Base-by-base conservation (phyloP, 495 filamentous ascomycete genomes). In the Lindgomyces ingoldianus region DNA sequence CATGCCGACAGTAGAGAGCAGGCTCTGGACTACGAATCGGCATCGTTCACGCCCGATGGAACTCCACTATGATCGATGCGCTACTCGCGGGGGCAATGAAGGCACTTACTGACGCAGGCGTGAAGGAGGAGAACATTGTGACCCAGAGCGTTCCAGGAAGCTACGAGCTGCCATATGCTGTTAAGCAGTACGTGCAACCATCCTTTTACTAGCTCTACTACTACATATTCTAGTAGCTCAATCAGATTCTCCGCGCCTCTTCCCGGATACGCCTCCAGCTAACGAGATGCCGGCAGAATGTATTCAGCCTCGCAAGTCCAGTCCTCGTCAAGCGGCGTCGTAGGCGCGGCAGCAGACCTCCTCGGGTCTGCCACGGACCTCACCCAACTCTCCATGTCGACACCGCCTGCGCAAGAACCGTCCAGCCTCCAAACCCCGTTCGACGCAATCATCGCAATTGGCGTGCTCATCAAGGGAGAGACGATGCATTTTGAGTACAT, bases 401-500 rank as follows among this genome's bases (percentile, higher is more conserved):
- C 82, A 19, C 33, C 67, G 1, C n/a, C 63, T n/a, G 4, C 50
- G 21, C 46, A 61, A 10, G 33, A 54, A 12, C n/a, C 68, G 9
- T 81, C 77, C 25, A 74, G 77, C 56, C 80, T 14, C 14, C 14
- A 6, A 6, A 14, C 82, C 18, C 86, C 90, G 9, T 97, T 97
- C 73, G 91, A 97, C 73, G 93, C 95, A 39, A 84, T 98, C 50
- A 90, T 98, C 62, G 92, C 94, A 57, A 92, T 98, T 67, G 94
- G 94, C 49, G 93, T 96, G 42, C 83, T 98, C 26, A 96, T 98
- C 75, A 98, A 98, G 79, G 94, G 94, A 67, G 89, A 95, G 73
- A 98, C 94, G 18, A 96, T 96, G 89, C 94, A 98, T 74, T 98
- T 98, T 70, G 93, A 98, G 76, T 96, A 97, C 74, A 97, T 97